These are phyloP conservation scores for Rhizopus sp. DNA, from an alignment of 371 early-diverging fungal genomes.

Conservation along the genomic window DNA sequence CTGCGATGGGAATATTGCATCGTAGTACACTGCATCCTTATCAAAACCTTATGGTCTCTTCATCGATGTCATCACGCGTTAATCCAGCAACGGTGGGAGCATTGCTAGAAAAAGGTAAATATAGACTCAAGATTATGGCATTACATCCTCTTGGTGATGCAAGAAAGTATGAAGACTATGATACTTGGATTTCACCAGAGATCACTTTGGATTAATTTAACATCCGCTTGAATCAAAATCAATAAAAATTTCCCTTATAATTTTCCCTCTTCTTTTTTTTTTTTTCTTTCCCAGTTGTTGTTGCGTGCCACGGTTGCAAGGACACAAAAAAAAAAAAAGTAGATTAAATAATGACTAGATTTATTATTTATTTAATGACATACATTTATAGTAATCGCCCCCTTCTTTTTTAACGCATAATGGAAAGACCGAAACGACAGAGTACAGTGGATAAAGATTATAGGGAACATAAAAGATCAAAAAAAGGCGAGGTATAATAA, in stretches of 20 bases:
- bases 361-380: no score
- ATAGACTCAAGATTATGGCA: conserved; percentile 37
- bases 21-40: conserved; percentile 1
- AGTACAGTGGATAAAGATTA: conserved; percentile 29
- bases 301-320: conserved; percentile 4
- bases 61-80: not conserved
- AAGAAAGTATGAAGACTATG: conserved; percentile 30
- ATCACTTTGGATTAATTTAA: not conserved
- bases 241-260: conserved; percentile 3
- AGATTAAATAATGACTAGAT: no score
- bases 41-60: no score
- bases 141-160: conserved; percentile 38
- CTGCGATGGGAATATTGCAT: conserved; percentile 5
- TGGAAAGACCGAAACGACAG: conserved; percentile 29
- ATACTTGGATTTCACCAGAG: conserved; percentile 38
- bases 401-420: not conserved
- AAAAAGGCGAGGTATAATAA: conserved; percentile 14
- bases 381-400: no score
- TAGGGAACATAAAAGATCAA: conserved; percentile 33
- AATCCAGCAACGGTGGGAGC: conserved; percentile 10
- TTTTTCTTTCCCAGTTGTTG: conserved; percentile 6
- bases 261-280: not conserved
- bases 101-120: conserved; percentile 22
- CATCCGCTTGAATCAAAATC: not conserved
- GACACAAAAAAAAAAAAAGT: no score